Evolutionary conservation across 768 basidiomycete species (phyloP), one percentile per base, ranked within the genome.

Genomic region (Rhizopogon vinicolor): DNA sequence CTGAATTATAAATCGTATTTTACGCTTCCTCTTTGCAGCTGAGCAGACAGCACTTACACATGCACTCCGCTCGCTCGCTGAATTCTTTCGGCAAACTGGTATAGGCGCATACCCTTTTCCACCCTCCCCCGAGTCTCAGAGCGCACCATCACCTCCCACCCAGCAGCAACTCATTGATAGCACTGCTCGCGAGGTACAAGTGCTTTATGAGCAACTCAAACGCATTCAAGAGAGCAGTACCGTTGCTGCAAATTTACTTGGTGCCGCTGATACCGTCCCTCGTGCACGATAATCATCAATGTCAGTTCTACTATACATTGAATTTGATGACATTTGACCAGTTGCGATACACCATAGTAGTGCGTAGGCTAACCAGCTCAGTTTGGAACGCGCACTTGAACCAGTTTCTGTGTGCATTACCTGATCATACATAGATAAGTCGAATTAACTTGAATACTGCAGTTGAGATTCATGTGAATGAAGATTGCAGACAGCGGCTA

Each of bases 101-200:
- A 77, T 88, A 16, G 87, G 86, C 2, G 85, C 83, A 1, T 75
- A 86, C 45, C 86, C 87, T 1, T 59, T 84, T 9, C 66, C 80
- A 5, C 69, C 72, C 1, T 43, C 61, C 19, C 58, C 48, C 18
- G 59, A 60, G 41, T 19, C 35, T 53, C 41, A 52, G 12, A 55
- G 60, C 40, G 58, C 42, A 31, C 49, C 55, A 41, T 41, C 62
- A 49, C 35, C 64, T 9, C 81, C 76, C 1, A 74, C 69, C 0
- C 83, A 83, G 62, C 74, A 78, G 7, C 71, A 79, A 55, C 65
- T 84, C 22, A 63, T 82, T 10, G 62, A 65, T 3, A 73, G 78
- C 28, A 76, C 74, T 28, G 71, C 72, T 0, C 70, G 67, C 2
- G 70, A 73, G 1, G 75, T 84, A 6, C 73, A 81, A 61, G 56